Base-by-base conservation (phyloP, 768 basidiomycete genomes). In the Termitomyces bulborhizus region DNA sequence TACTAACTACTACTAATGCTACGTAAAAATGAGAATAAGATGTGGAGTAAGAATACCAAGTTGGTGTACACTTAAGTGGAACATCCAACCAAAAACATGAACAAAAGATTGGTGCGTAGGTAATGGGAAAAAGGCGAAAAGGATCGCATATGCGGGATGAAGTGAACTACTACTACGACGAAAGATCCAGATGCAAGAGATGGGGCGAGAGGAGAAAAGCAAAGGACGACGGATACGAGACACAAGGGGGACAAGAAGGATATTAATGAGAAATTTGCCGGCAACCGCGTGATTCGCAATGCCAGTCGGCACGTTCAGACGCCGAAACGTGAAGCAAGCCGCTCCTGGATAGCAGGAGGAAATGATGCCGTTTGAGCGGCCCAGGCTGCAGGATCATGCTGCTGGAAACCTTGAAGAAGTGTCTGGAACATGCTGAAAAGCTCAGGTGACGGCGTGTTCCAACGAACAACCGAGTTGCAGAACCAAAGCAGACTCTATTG, bases 391-490 rank as follows among this genome's bases (percentile, higher is more conserved):
- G 86, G 83, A 60, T 93, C 85, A 68, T 94, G 90, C 63, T 84
- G 81, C 76, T 93, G 93, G 81, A 98, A 95, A 13, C 92, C 93
- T 57, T 78, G 81, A 53, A 99, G 74, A 47, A 99, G 80, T 71
- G 88, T 83, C 66, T 85, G 82, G 83, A 99, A 99, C 93, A 97
- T 98, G 46, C 76, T 76, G 68, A 97, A 93, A 55, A 99, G 80
- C 71, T 96, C 92, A 11, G 84, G 77, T 1, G 95, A 97, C 0
- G 97, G 97, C 55, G 84, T 83, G 54, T 86, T 90, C 97, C 97
- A 99, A 57, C 94, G 82, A 51, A 95, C 90, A 58, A 98, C 90
- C 16, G 97, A 93, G 68, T 98, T 98, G 71, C 96, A 96, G 84
- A 99, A 98, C 89, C 90, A 98, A 52, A 96, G 71, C 60, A 98